A percentile compares a stretch with the other conserved stretches of the same genome.
Conservation (phyloP, 106 monocot species). For the Dioscorea zingiberensis region DNA sequence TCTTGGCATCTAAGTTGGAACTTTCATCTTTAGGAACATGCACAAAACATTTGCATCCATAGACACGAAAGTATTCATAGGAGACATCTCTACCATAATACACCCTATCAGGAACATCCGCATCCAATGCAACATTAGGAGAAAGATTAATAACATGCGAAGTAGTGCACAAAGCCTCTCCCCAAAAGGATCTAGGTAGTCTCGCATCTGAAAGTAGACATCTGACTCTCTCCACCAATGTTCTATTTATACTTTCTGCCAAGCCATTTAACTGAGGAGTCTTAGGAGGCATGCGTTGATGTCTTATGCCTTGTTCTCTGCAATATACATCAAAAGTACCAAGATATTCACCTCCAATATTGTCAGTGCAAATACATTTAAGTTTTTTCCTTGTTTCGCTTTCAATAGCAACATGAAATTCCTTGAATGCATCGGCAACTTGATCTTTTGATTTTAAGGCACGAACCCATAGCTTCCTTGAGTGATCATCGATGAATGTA, state of each 20-base stretch:
- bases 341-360: neutral
- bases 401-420: neutral
- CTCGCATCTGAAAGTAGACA: neutral
- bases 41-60: too few species aligned
- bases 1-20: too few species aligned
- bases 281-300: conserved; percentile 3
- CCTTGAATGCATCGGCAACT: neutral
- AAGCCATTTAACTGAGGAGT: conserved; percentile 10
- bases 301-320: neutral
- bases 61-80: too few species aligned
- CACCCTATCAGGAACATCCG: neutral
- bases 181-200: neutral
- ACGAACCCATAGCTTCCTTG: neutral
- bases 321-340: conserved; percentile 8
- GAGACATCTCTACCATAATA: neutral
- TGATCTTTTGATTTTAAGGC: neutral
- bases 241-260: conserved; percentile 2
- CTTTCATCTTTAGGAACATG: too few species aligned
- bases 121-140: neutral
- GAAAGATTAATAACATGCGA: neutral
- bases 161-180: neutral
- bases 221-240: conserved; percentile 1
- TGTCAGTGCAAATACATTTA: neutral
- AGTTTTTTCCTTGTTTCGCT: neutral
- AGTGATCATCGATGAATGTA: neutral